Evolutionary conservation across 202 grass and related monocot species (phyloP).

Genomic region (Schoenoplectus triqueter): DNA sequence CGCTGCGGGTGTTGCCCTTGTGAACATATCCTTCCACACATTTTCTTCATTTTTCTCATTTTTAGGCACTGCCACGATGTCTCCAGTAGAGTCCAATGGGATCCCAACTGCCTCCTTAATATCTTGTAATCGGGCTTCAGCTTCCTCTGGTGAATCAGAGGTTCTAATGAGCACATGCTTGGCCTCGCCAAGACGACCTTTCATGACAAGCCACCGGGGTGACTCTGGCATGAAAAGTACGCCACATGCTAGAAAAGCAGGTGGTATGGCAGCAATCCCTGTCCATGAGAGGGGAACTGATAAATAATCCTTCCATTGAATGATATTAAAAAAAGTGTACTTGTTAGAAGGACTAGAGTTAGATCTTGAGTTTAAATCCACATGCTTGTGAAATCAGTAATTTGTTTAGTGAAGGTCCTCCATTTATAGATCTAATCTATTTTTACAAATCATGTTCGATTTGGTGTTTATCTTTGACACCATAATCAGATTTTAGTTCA

Average conservation of each 20-base stretch:
- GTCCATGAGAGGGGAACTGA: neutral
- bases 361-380: slow-evolving; percentile 2
- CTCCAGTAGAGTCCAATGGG: neutral
- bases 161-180: slow-evolving; percentile 63
- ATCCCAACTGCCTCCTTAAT: slow-evolving; percentile 61
- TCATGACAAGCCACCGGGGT: slow-evolving; percentile 90
- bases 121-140: slow-evolving; percentile 56
- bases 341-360: neutral
- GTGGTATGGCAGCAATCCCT: slow-evolving; percentile 51
- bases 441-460: neutral
- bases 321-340: neutral
- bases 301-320: neutral
- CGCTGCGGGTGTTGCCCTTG: slow-evolving; percentile 41
- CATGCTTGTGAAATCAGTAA: neutral
- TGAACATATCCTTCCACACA: slow-evolving; percentile 57
- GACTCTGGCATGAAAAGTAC: slow-evolving; percentile 92
- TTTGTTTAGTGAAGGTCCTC: neutral
- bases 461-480: neutral
- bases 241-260: slow-evolving; percentile 62
- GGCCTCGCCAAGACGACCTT: slow-evolving; percentile 61
- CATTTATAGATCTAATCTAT: neutral
- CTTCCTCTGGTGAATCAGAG: slow-evolving; percentile 65
- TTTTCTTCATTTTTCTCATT: slow-evolving; percentile 38
- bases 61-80: neutral
- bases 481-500: neutral